Conservation (phyloP, 768 basidiomycete species). For the Daedaleopsis sinensis region DNA sequence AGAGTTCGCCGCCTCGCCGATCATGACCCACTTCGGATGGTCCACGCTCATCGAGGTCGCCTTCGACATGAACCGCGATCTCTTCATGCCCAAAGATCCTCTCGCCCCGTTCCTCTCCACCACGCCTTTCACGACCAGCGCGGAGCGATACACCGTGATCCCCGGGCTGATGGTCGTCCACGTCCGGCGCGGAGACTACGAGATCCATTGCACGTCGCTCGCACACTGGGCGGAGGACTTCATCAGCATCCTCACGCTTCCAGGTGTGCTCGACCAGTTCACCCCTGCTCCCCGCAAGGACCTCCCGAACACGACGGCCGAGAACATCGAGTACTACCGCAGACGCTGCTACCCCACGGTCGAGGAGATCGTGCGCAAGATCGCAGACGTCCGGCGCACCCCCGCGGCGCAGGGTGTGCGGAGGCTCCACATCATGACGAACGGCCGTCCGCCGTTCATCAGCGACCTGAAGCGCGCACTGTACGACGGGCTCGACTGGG, state of each 20-base stretch:
- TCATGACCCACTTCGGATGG: slow-evolving; percentile 52
- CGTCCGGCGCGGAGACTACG: slow-evolving; percentile 18
- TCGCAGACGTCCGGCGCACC: slow-evolving; percentile 31
- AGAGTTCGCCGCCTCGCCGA: slow-evolving; percentile 46
- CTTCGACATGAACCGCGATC: slow-evolving; percentile 23
- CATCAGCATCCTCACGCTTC: slow-evolving; percentile 56
- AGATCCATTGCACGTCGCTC: slow-evolving; percentile 11
- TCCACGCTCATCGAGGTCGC: slow-evolving; percentile 52
- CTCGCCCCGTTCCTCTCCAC: slow-evolving; percentile 4
- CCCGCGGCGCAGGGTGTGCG: slow-evolving; percentile 35
- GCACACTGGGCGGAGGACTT: slow-evolving; percentile 41
- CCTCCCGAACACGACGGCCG: slow-evolving; percentile 15
- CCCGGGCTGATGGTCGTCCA: slow-evolving; percentile 19
- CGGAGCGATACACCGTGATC: slow-evolving; percentile 9
- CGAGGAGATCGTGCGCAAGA: slow-evolving; percentile 48
- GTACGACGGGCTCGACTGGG: slow-evolving; percentile 42
- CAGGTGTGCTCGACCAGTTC: slow-evolving; percentile 50
- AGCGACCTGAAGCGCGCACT: slow-evolving; percentile 46
- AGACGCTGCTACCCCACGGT: slow-evolving; percentile 56
- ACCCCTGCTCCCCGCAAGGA: slow-evolving; percentile 11
- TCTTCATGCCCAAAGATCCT: slow-evolving; percentile 2
- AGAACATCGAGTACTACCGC: slow-evolving; percentile 38
- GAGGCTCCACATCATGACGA: slow-evolving; percentile 66
- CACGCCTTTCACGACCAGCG: slow-evolving; percentile 6
- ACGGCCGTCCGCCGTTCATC: slow-evolving; percentile 55